phyloP scores from a whole-genome alignment of 805 yeast species.

The Starmerella vitae region DNA sequence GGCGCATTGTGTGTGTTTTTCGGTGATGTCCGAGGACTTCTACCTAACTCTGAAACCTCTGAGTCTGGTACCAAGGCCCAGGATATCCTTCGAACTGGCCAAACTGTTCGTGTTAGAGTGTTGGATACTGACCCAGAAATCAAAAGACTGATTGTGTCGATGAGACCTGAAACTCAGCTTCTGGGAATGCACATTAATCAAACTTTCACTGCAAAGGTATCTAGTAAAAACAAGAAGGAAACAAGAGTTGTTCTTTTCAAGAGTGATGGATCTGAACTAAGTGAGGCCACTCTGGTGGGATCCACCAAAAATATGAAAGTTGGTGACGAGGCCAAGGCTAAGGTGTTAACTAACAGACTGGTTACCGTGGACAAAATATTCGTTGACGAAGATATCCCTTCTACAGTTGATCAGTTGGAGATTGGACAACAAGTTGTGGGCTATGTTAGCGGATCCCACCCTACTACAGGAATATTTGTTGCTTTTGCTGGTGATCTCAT shows the following conservation, averaged over 20 bases:
- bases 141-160: conserved; percentile 49
- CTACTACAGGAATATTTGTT: conserved; percentile 62
- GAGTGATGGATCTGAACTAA: conserved; percentile 39
- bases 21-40: conserved; percentile 60
- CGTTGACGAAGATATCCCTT: conserved; percentile 51
- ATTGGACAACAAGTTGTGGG: conserved; percentile 48
- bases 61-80: conserved; percentile 72
- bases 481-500: conserved; percentile 58
- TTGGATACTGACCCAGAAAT: conserved; percentile 41
- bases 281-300: conserved; percentile 36
- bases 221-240: conserved; percentile 65
- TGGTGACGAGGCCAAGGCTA: conserved; percentile 48
- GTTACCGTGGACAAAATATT: conserved; percentile 57
- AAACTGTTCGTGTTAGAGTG: conserved; percentile 63
- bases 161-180: conserved; percentile 2
- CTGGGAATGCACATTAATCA: conserved; percentile 7
- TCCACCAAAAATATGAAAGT: conserved; percentile 33
- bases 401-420: conserved; percentile 43
- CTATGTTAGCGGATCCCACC: conserved; percentile 61
- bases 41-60: conserved; percentile 79
- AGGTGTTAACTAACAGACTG: conserved; percentile 46
- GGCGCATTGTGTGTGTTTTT: conserved; percentile 82
- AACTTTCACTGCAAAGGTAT: conserved; percentile 28
- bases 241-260: conserved; percentile 47
- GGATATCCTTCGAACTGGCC: conserved; percentile 70